These are phyloP conservation scores for Acer campestre DNA, from an alignment of 345 rosid genomes.

Conservation along the genomic window DNA sequence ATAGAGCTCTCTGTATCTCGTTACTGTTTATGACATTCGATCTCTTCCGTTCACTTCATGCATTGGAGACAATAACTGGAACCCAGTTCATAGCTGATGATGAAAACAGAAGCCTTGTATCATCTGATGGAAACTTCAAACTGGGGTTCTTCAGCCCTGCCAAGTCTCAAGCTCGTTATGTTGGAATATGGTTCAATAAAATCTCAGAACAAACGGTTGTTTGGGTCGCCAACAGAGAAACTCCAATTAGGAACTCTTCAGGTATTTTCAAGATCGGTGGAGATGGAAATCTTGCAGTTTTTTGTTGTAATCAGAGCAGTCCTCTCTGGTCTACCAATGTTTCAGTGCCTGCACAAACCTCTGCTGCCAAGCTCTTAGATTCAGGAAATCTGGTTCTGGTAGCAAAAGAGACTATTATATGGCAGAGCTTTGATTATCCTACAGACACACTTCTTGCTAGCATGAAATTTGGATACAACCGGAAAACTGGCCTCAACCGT, in stretches of 20 bases:
- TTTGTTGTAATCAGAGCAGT: not conserved
- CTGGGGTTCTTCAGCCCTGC: slow-evolving; percentile 37
- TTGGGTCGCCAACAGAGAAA: slow-evolving; percentile 36
- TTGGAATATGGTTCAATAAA: slow-evolving; percentile 31
- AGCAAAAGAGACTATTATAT: not conserved
- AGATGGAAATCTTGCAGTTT: slow-evolving; percentile 25
- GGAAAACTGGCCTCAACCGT: slow-evolving; percentile 16
- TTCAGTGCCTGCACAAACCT: not conserved
- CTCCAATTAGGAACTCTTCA: slow-evolving; percentile 14
- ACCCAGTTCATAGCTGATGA: slow-evolving; percentile 14
- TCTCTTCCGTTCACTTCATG: not conserved
- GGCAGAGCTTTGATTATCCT: slow-evolving; percentile 44
- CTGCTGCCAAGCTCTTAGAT: slow-evolving; percentile 28
- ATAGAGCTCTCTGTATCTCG: not conserved
- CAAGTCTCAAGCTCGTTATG: slow-evolving; percentile 17
- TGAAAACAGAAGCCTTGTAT: slow-evolving; percentile 20
- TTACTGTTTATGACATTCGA: not conserved
- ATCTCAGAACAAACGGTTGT: slow-evolving; percentile 20
- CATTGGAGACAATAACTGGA: slow-evolving; percentile 12
- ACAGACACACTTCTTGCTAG: slow-evolving; percentile 18
- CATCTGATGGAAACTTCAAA: slow-evolving; percentile 3
- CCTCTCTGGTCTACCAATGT: slow-evolving; percentile 28
- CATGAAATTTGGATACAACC: slow-evolving; percentile 24
- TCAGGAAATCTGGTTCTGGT: slow-evolving; percentile 31
- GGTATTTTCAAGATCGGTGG: slow-evolving; percentile 15